These are phyloP conservation scores for Oryza punctata DNA, from an alignment of 176 grass and related monocot genomes.

Conservation along the genomic window DNA sequence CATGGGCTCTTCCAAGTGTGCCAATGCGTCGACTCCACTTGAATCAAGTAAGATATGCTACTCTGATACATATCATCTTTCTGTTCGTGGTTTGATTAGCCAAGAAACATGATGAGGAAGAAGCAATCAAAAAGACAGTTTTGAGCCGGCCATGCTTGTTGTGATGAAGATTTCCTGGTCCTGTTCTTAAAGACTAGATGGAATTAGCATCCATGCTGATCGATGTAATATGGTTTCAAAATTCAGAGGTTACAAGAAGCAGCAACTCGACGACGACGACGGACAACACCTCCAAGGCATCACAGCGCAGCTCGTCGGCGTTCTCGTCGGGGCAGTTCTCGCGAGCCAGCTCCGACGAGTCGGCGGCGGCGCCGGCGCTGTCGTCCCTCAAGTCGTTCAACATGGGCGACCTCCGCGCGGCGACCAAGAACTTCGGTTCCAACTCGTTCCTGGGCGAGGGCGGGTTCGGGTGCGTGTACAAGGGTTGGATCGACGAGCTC, in stretches of 20 bases:
- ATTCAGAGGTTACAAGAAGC: slow-evolving; percentile 54
- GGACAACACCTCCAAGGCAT: slow-evolving; percentile 37
- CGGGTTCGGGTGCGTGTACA: slow-evolving; percentile 89
- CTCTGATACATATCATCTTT: not conserved
- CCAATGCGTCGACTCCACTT: slow-evolving; percentile 54
- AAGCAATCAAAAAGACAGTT: too few relatives aligned
- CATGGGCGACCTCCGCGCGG: slow-evolving; percentile 60
- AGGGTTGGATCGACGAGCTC: slow-evolving; percentile 87
- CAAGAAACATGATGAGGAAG: too few relatives aligned
- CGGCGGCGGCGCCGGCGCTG: not conserved
- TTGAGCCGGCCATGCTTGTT: too few relatives aligned
- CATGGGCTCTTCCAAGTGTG: slow-evolving; percentile 55
- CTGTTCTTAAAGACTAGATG: not conserved
- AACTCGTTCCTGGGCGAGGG: slow-evolving; percentile 73
- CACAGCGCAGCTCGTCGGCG: slow-evolving; percentile 15
- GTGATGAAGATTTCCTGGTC: too few relatives aligned
- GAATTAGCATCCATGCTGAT: not conserved
- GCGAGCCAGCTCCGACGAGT: not conserved
- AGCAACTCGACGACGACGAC: slow-evolving; percentile 21
- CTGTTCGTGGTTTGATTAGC: not conserved
- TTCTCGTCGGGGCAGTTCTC: not conserved
- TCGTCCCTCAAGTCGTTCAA: slow-evolving; percentile 59
- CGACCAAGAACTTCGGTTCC: slow-evolving; percentile 80
- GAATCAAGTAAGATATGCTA: slow-evolving; percentile 44
- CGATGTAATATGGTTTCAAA: slow-evolving; percentile 24